These are phyloP conservation scores for Penicillium alfredii DNA, from an alignment of 495 filamentous ascomycete genomes.

Conservation along the genomic window DNA sequence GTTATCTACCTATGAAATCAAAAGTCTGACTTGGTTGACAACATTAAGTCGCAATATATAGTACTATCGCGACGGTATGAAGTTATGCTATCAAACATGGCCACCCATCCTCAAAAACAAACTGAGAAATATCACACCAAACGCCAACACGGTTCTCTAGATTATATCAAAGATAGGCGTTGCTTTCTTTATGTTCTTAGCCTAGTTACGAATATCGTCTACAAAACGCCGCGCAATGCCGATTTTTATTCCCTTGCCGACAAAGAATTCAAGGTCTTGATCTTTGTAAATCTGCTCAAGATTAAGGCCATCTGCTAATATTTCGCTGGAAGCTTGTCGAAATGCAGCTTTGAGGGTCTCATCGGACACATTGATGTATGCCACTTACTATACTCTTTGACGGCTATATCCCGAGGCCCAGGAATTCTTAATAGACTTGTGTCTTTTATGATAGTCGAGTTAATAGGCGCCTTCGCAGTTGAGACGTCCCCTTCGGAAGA, in stretches of 20 bases:
- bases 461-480: too few relatives aligned
- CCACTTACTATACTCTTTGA: conserved; percentile 21
- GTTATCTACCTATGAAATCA: too few relatives aligned
- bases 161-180: neutral
- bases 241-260: conserved; percentile 12
- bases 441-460: too few relatives aligned
- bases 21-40: too few relatives aligned
- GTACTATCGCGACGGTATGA: too few relatives aligned
- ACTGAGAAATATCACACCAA: too few relatives aligned
- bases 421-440: conserved; percentile 7
- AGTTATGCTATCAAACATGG: too few relatives aligned
- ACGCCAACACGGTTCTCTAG: too few relatives aligned
- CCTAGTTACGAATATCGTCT: conserved; percentile 19
- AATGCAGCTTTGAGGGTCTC: conserved; percentile 14
- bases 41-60: too few relatives aligned
- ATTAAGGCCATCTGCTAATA: conserved; percentile 15
- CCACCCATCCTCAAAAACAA: too few relatives aligned
- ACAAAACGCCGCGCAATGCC: conserved; percentile 20
- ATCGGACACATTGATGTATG: conserved; percentile 12
- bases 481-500: too few relatives aligned
- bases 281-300: conserved; percentile 21
- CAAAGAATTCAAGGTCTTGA: conserved; percentile 20
- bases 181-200: conserved; percentile 5
- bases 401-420: conserved; percentile 15
- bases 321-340: conserved; percentile 14